Evolutionary conservation across 306 rosid genomes (phyloP).

Genomic region (Coriaria nepalensis): DNA sequence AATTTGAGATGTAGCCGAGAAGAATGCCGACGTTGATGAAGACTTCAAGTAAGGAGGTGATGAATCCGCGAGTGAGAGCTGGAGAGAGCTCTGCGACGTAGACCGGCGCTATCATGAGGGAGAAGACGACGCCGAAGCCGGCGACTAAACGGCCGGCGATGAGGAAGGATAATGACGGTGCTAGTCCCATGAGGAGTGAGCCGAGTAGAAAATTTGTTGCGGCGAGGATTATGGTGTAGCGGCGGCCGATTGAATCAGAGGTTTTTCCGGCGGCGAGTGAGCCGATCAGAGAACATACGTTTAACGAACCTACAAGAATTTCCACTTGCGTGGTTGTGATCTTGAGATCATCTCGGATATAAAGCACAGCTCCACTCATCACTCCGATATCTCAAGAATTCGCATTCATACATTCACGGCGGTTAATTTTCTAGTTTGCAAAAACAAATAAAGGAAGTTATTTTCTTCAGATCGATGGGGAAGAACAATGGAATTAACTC

Average conservation of each 20-base stretch:
- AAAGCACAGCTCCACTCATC: conserved; percentile 36
- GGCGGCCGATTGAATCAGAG: conserved; percentile 28
- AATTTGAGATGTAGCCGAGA: conserved; percentile 52
- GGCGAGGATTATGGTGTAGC: conserved; percentile 31
- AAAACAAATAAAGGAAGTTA: background rate
- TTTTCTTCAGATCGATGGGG: no score
- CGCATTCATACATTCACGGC: no score
- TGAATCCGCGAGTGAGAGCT: conserved; percentile 48
- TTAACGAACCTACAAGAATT: conserved; percentile 30
- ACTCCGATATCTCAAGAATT: conserved; percentile 28
- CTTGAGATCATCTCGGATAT: conserved; percentile 17
- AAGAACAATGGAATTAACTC: background rate
- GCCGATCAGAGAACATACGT: conserved; percentile 27
- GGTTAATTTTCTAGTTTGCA: background rate
- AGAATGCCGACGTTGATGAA: conserved; percentile 68
- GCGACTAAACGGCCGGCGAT: conserved; percentile 47
- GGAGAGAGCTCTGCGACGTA: conserved; percentile 73
- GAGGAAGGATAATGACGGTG: conserved; percentile 42
- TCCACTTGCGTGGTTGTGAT: conserved; percentile 22
- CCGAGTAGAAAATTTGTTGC: conserved; percentile 49
- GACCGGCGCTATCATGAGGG: conserved; percentile 68
- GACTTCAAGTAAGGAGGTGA: conserved; percentile 76
- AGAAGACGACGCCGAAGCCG: conserved; percentile 61
- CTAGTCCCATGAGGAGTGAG: conserved; percentile 54
- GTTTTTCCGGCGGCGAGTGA: conserved; percentile 27